Evolutionary conservation across 352 stramenopile species (phyloP).

Genomic region (Pythium dissotocum): DNA sequence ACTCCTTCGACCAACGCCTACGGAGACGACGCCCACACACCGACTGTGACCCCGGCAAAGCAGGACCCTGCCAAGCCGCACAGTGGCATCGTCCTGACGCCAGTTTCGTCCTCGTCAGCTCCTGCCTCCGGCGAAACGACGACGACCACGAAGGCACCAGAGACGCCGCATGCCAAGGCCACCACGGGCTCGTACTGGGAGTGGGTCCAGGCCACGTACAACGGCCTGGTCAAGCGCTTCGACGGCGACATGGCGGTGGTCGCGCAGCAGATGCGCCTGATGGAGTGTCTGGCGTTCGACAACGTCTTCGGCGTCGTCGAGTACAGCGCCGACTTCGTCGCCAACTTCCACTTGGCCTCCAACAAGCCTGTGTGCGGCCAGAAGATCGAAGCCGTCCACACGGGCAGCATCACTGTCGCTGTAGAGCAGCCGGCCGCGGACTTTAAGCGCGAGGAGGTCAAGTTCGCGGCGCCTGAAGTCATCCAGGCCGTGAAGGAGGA

Average conservation of each 20-base stretch:
- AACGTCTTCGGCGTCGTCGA: constrained; percentile 49
- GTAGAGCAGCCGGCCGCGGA: constrained; percentile 35
- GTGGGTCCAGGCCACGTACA: constrained; percentile 61
- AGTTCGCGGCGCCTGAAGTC: constrained; percentile 46
- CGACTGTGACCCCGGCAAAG: not conserved
- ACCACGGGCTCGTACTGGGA: constrained; percentile 64
- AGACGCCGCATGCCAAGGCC: constrained; percentile 26
- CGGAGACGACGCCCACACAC: too few relatives aligned
- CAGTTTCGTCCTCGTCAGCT: too few relatives aligned
- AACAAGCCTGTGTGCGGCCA: constrained; percentile 49
- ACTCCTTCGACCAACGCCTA: too few relatives aligned
- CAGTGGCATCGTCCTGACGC: too few relatives aligned
- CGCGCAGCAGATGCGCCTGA: constrained; percentile 56
- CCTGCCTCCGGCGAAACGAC: too few relatives aligned
- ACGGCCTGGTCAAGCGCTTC: constrained; percentile 54
- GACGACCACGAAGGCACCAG: too few relatives aligned
- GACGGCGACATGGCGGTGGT: constrained; percentile 63
- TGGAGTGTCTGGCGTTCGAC: constrained; percentile 64
- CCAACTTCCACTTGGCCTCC: constrained; percentile 53
- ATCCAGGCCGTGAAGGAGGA: constrained; percentile 43
- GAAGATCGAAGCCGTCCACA: constrained; percentile 48
- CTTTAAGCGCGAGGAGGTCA: constrained; percentile 48
- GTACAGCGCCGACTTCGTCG: constrained; percentile 51
- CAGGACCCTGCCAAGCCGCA: not conserved
- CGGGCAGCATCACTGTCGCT: constrained; percentile 46